Base-by-base conservation (phyloP, 2,329 filamentous ascomycete genomes). In the Graphium sp. region DNA sequence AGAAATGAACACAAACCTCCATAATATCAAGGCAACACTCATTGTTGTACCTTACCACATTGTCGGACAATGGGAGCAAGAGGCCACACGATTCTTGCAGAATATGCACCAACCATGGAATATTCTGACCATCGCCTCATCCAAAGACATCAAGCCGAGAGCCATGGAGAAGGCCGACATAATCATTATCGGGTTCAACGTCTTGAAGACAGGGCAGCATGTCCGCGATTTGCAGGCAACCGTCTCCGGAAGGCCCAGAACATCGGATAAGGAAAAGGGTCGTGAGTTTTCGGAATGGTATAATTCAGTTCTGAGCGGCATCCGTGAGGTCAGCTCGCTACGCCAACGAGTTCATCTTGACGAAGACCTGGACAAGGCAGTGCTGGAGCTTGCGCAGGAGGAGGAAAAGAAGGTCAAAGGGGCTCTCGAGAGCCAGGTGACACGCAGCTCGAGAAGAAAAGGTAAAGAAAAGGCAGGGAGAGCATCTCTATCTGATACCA, bases 41-140 rank as follows among this genome's bases (percentile, higher is more conserved):
- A 37, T 59, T 4, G 37, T 59, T 6, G 54, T 51, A 2, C 56
- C 56, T 1, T 34, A 34, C 3, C 53, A 58, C 33, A 46, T 60
- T 15, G 46, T 53, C 2, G 24, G 35, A 0, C 56, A 60, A 32
- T 60, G 56, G 56, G 31, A 28, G 4, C 21, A 28, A 0, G 52
- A 60, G 33, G 40, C 44, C 2, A 9, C 12, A 0, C 42, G 38
- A 6, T 60, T 59, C 32, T 38, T 55, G 7, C 18, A 26, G 1
- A 22, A 30, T 2, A 21, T 29, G 4, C 13, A 11, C 18, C 16
- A 28, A 11, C 22, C 29, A 6, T 33, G 20, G 15, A 31, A 39
- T 4, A 26, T 55, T 5, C 14, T 51, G 9, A 28, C 41, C 2
- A 42, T 56, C 14, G 37, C 35, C 2, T 37, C 21, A 0, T 23